These are phyloP conservation scores for Saccharomycopsis crataegensis DNA, from an alignment of 1,139 yeast species.

Conservation along the genomic window DNA sequence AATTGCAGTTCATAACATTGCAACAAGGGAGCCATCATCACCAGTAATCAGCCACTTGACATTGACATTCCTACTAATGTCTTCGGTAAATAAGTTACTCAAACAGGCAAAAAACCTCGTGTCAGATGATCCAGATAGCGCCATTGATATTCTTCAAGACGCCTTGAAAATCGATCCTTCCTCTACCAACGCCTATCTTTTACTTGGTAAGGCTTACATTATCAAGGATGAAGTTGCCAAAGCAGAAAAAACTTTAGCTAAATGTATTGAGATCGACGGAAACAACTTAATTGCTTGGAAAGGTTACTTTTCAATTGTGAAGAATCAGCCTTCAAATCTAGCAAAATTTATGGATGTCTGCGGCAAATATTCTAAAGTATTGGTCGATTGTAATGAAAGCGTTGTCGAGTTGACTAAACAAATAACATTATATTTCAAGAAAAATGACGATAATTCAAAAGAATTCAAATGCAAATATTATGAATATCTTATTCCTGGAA, in stretches of 20 bases:
- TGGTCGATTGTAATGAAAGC: constrained; percentile 33
- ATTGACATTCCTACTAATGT: not conserved
- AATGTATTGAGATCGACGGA: constrained; percentile 52
- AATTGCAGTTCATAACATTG: too few species aligned
- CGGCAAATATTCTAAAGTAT: constrained; percentile 32
- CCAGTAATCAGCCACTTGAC: too few species aligned
- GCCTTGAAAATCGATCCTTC: constrained; percentile 5
- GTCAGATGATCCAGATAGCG: constrained; percentile 13
- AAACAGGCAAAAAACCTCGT: constrained; percentile 16
- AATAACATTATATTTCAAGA: constrained; percentile 38
- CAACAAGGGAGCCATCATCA: too few species aligned
- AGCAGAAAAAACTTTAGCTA: constrained; percentile 44
- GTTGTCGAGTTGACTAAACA: constrained; percentile 43
- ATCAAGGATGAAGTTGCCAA: constrained; percentile 33
- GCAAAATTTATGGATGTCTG: constrained; percentile 42
- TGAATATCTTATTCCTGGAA: constrained; percentile 54
- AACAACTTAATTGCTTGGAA: constrained; percentile 69
- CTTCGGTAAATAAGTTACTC: constrained; percentile 10
- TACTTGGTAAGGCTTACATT: constrained; percentile 51
- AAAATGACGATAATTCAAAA: constrained; percentile 29
- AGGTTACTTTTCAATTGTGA: constrained; percentile 49
- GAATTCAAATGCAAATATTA: constrained; percentile 42
- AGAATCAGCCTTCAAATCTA: constrained; percentile 32
- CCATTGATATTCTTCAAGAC: constrained; percentile 9
- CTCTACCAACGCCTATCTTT: constrained; percentile 13